Percentiles rank a stretch among this genome's conserved stretches.
Conservation (phyloP, 148 eudicot species). For the Cornus florida region DNA sequence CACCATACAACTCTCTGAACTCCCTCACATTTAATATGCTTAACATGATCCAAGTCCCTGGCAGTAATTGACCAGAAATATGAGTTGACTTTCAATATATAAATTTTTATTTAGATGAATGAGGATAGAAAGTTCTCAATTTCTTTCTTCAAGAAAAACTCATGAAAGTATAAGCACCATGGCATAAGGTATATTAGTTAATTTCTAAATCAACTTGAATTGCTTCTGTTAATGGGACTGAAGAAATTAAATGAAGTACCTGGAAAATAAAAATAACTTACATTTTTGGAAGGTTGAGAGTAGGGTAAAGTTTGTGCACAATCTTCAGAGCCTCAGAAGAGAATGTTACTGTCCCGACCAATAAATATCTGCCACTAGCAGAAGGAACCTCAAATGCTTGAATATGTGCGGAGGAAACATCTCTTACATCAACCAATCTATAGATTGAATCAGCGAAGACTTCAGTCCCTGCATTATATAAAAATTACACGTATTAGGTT, state of each 20-base stretch:
- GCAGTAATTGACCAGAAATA: too few relatives aligned
- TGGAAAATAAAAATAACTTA: constrained; percentile 13
- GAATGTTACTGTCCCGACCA: constrained; percentile 32
- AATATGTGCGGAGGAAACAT: constrained; percentile 55
- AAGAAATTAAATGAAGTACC: not conserved
- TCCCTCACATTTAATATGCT: too few relatives aligned
- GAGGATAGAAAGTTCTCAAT: too few relatives aligned
- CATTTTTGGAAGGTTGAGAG: constrained; percentile 34
- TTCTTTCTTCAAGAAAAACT: too few relatives aligned
- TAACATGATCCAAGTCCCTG: too few relatives aligned
- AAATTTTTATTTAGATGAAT: too few relatives aligned
- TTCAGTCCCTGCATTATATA: constrained; percentile 28
- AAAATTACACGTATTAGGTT: not conserved
- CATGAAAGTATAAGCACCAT: not conserved
- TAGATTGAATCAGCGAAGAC: constrained; percentile 14
- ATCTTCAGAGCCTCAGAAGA: constrained; percentile 25
- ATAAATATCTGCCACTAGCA: constrained; percentile 59
- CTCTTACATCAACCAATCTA: constrained; percentile 51
- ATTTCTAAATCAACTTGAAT: not conserved
- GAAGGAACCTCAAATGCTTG: constrained; percentile 54
- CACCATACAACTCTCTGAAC: too few relatives aligned
- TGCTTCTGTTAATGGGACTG: not conserved
- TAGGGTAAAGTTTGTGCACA: constrained; percentile 41
- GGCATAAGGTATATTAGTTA: not conserved
- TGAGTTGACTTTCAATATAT: too few relatives aligned